phyloP scores from a whole-genome alignment of 305 asterid species.

The Fraxinus paxiana region DNA sequence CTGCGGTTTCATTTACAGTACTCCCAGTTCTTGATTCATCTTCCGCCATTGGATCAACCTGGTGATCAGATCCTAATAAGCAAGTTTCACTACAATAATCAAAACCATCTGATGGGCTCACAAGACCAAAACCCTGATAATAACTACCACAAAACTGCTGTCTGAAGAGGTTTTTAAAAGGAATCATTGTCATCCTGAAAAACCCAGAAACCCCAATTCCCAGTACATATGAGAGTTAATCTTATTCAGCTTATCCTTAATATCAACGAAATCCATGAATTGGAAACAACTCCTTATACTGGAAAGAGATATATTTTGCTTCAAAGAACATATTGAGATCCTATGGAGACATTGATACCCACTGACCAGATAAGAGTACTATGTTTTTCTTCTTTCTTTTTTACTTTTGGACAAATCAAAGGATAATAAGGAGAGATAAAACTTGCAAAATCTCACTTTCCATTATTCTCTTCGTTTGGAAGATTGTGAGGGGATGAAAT shows the following conservation, averaged over 20 bases:
- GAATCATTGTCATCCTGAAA: conserved; percentile 58
- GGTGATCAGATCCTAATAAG: conserved; percentile 43
- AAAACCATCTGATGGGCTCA: conserved; percentile 27
- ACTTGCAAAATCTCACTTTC: conserved; percentile 63
- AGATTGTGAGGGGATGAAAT: conserved; percentile 46
- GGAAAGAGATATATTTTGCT: conserved; percentile 20
- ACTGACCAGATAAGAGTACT: conserved; percentile 32
- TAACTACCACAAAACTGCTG: conserved; percentile 22
- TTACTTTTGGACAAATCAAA: background rate
- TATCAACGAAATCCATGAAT: conserved; percentile 29
- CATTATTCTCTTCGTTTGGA: conserved; percentile 70
- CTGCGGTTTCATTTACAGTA: conserved; percentile 28
- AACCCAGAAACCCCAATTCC: conserved; percentile 25
- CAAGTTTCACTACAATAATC: conserved; percentile 13
- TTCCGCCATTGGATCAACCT: conserved; percentile 33
- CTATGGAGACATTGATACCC: conserved; percentile 33
- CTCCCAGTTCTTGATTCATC: conserved; percentile 35
- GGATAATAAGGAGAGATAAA: conserved; percentile 27
- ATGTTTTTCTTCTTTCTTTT: background rate
- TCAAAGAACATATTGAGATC: conserved; percentile 26
- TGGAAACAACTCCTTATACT: background rate
- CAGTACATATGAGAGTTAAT: background rate
- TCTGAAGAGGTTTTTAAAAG: conserved; percentile 25
- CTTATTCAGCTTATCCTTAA: background rate
- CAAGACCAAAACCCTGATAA: conserved; percentile 23